phyloP scores from a whole-genome alignment of 371 early-diverging fungal species.

The Mortierella sp. region DNA sequence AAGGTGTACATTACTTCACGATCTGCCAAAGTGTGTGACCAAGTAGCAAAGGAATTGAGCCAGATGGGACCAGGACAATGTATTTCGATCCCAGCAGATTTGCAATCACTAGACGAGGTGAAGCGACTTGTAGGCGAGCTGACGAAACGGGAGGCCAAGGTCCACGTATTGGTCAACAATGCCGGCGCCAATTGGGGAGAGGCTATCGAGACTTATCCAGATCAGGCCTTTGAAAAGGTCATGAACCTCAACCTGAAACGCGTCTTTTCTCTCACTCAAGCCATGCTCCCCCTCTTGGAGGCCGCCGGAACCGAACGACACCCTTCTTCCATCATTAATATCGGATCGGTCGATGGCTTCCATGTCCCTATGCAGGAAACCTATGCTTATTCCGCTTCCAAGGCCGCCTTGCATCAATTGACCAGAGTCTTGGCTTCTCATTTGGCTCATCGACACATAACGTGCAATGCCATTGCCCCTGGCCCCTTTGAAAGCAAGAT shows the following conservation, averaged over 20 bases:
- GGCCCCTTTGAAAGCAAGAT: constrained; percentile 91
- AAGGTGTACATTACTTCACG: constrained; percentile 82
- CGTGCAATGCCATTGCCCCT: constrained; percentile 92
- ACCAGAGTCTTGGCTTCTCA: constrained; percentile 75
- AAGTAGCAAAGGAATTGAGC: constrained; percentile 69
- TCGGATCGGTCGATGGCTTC: constrained; percentile 85
- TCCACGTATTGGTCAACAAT: constrained; percentile 90
- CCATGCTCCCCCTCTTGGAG: constrained; percentile 81
- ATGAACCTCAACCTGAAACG: constrained; percentile 91
- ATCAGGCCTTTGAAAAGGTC: constrained; percentile 78
- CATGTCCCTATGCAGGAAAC: constrained; percentile 68
- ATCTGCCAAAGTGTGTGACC: constrained; percentile 67
- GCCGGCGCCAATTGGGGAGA: constrained; percentile 84
- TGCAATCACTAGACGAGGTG: constrained; percentile 71
- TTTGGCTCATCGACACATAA: constrained; percentile 71
- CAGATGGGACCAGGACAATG: constrained; percentile 76
- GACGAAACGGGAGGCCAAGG: constrained; percentile 69
- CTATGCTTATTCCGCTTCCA: constrained; percentile 82
- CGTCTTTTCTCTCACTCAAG: constrained; percentile 85
- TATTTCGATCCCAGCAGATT: constrained; percentile 78
- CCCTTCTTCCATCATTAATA: constrained; percentile 82
- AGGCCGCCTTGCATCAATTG: constrained; percentile 85
- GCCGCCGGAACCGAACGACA: constrained; percentile 64
- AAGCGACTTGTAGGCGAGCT: constrained; percentile 68
- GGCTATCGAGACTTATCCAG: constrained; percentile 71